Conservation (phyloP, 257 asterid genomes). For the Osmanthus fragrans region DNA sequence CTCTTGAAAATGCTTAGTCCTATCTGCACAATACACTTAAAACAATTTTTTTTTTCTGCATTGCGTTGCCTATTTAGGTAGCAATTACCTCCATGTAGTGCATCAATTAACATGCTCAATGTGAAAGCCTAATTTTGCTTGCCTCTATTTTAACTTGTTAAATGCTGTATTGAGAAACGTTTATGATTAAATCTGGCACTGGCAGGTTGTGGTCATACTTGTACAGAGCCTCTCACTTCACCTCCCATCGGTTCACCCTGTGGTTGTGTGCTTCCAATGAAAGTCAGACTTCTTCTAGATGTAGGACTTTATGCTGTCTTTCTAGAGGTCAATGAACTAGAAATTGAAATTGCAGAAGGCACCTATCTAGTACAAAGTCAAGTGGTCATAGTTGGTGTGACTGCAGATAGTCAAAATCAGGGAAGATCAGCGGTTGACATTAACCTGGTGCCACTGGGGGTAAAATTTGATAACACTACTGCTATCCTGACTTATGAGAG, state of each 20-base stretch:
- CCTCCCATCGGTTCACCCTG: constrained; percentile 83
- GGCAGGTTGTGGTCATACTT: constrained; percentile 86
- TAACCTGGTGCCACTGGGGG: constrained; percentile 91
- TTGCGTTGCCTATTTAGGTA: constrained; percentile 8
- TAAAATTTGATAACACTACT: constrained; percentile 88
- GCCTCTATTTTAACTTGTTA: not conserved
- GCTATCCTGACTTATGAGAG: constrained; percentile 84
- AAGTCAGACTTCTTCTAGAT: constrained; percentile 80
- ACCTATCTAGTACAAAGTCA: constrained; percentile 87
- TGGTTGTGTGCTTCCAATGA: constrained; percentile 93
- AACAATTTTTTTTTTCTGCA: not conserved
- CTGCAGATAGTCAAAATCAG: constrained; percentile 76
- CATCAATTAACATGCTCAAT: constrained; percentile 8
- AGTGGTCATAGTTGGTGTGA: constrained; percentile 81
- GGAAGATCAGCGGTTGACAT: constrained; percentile 78
- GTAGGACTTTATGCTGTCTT: constrained; percentile 75
- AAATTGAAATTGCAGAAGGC: constrained; percentile 89
- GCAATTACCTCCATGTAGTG: not conserved
- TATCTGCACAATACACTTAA: not conserved
- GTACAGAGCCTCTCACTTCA: constrained; percentile 80
- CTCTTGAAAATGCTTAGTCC: not conserved
- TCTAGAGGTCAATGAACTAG: constrained; percentile 77
- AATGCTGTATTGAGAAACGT: constrained; percentile 17
- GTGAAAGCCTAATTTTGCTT: constrained; percentile 4
- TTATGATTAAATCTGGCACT: constrained; percentile 39